Evolutionary conservation across 2,329 filamentous ascomycete genomes (phyloP).

Genomic region (Aspergillus melleus): DNA sequence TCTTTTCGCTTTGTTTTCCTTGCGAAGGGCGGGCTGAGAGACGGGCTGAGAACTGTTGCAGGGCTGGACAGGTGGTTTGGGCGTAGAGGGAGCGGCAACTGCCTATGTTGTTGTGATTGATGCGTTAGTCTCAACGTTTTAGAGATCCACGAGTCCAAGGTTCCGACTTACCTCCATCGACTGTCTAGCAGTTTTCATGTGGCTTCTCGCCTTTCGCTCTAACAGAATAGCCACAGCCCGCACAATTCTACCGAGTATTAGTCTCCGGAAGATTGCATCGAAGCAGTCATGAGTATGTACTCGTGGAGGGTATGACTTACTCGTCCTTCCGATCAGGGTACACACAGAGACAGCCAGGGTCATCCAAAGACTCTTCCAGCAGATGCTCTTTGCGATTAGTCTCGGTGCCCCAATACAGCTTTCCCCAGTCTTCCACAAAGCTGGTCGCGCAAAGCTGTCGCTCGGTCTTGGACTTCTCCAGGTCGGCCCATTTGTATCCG

Average conservation of each 20-base stretch:
- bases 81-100: neutral
- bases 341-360: slow-evolving; percentile 12
- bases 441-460: slow-evolving; percentile 12
- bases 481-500: slow-evolving; percentile 12
- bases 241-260: neutral
- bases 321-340: slow-evolving; percentile 20
- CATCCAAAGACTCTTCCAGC: slow-evolving; percentile 16
- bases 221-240: slow-evolving; percentile 16
- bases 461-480: slow-evolving; percentile 8
- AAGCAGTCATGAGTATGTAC: too few species aligned
- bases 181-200: neutral
- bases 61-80: neutral
- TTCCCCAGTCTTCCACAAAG: slow-evolving; percentile 20
- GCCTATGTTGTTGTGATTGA: neutral
- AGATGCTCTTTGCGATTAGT: slow-evolving; percentile 19
- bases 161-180: neutral
- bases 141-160: neutral
- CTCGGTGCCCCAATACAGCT: slow-evolving; percentile 23
- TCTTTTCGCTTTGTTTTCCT: neutral
- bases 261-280: neutral
- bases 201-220: slow-evolving; percentile 17
- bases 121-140: neutral
- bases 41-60: neutral
- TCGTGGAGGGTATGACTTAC: slow-evolving; percentile 13
- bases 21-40: neutral